Percentiles rank a stretch among this genome's conserved stretches.
phyloP scores from a whole-genome alignment of 805 yeast species.

The Saturnispora besseyi region DNA sequence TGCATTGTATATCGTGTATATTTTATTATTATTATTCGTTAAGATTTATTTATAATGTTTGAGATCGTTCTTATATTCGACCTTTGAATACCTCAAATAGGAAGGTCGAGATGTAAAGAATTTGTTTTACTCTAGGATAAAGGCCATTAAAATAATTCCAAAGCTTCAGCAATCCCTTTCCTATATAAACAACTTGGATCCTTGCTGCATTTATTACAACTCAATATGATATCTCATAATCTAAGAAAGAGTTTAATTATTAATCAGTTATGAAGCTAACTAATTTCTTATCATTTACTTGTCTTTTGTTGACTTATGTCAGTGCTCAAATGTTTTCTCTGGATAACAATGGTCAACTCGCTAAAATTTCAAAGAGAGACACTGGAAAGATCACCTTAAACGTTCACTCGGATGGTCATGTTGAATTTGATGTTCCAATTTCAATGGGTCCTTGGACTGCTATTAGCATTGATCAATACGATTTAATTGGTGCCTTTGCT shows the following conservation, averaged over 20 bases:
- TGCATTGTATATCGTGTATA: not conserved
- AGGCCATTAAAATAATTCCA: not conserved
- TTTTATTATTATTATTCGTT: not conserved
- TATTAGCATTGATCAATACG: conserved; percentile 4
- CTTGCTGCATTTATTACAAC: not conserved
- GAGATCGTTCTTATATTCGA: not conserved
- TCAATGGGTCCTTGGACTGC: conserved; percentile 3
- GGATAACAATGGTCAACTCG: not conserved
- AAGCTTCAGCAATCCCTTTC: not conserved
- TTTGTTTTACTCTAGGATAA: not conserved
- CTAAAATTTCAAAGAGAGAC: not conserved
- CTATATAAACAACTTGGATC: not conserved
- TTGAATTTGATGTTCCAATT: conserved; percentile 13
- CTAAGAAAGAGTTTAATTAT: not conserved
- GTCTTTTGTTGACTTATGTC: not conserved
- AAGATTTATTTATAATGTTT: not conserved
- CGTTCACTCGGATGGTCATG: conserved; percentile 3
- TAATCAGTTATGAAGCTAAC: not conserved
- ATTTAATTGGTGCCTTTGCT: not conserved
- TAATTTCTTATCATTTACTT: not conserved
- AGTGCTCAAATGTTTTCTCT: not conserved
- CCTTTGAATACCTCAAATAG: conserved; percentile 3
- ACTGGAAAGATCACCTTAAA: not conserved
- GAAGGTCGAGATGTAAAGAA: not conserved
- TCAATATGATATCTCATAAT: not conserved